Evolutionary conservation across 2,329 filamentous ascomycete species (phyloP), one percentile per base, ranked within the genome.

Genomic region (Kalaharituber pfeilii): DNA sequence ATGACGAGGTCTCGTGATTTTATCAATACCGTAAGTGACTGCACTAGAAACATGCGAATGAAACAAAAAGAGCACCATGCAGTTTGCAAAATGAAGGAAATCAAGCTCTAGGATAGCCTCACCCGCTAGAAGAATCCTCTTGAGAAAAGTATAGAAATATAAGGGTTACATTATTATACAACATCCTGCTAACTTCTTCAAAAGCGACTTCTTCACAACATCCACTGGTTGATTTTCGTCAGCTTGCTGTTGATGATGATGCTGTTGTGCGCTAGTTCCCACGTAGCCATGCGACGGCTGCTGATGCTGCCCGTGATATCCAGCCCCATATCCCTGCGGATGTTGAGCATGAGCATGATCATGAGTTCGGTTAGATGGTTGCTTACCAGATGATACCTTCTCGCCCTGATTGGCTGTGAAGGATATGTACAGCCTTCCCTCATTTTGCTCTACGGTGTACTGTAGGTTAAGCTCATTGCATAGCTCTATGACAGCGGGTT

Each of bases 401-500:
- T 22, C 33, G 33, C 33, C 33, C 3, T 25, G n/a, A 25, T 13
- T 5, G 5, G 42, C n/a, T 22, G 22, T 13, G 5, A 96, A 72
- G 66, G 95, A 84, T 58, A 96, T 79, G 66, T 86, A 94, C 42
- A 98, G 88, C 15, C 87, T 73, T 0, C 91, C 91, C 7, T 82
- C 83, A 63, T 98, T 96, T 50, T 84, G 81, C 71, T 96, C 91
- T 1, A 86, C 93, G 54, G 76, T 70, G 69, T 84, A 95, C 63
- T 87, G 77, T 53, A 98, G 73, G 0, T 88, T 86, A 45, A 94
- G 70, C 67, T 95, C 83, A 50, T 73, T 76, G 69, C 89, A 94
- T 50, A 96, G 74, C 66, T 84, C 76, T 71, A 96, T 88, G 44
- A 96, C 86, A 57, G 84, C 77, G n/a, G 91, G 91, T 71, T 94